Percentiles rank a stretch among this genome's conserved stretches.
phyloP scores from a whole-genome alignment of 176 grass and related monocot genomes.

The Paspalum notatum region DNA sequence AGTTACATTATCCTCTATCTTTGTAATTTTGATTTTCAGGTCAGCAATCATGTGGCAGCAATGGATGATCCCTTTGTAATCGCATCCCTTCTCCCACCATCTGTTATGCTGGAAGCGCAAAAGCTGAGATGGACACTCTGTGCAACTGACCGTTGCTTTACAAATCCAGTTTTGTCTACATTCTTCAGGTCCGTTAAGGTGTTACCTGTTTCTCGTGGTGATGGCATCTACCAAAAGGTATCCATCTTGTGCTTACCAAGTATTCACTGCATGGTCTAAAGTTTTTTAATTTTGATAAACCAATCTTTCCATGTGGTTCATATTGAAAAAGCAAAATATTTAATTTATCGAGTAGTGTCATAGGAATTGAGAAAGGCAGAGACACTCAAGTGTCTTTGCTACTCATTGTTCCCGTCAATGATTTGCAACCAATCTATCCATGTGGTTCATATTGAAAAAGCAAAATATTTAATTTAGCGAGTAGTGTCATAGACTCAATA shows the following conservation, averaged over 20 bases:
- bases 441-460: not conserved
- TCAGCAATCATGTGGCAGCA: slow-evolving; percentile 95
- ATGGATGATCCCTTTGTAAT: slow-evolving; percentile 94
- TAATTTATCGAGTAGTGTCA: not conserved
- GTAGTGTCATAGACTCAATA: not conserved
- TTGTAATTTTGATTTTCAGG: slow-evolving; percentile 54
- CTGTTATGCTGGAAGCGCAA: slow-evolving; percentile 69
- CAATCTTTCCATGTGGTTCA: not conserved
- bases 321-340: not conserved
- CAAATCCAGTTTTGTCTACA: slow-evolving; percentile 74
- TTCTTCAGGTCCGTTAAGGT: slow-evolving; percentile 94
- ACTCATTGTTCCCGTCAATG: not conserved
- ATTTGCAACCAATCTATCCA: not conserved
- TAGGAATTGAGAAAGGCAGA: not conserved
- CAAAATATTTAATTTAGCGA: not conserved
- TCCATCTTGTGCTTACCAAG: slow-evolving; percentile 1
- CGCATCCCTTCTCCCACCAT: slow-evolving; percentile 82
- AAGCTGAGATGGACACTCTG: slow-evolving; percentile 97
- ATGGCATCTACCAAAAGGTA: slow-evolving; percentile 97
- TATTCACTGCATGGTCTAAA: slow-evolving; percentile 7
- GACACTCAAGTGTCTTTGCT: not conserved
- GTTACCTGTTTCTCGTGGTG: slow-evolving; percentile 86
- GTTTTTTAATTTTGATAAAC: not conserved
- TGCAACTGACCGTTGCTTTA: slow-evolving; percentile 92
- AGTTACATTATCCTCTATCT: not conserved